A percentile compares a stretch with the other conserved stretches of the same genome.
These are phyloP conservation scores for Micromonas pusilla DNA, from an alignment of 139 green algal species.

Conservation along the genomic window DNA sequence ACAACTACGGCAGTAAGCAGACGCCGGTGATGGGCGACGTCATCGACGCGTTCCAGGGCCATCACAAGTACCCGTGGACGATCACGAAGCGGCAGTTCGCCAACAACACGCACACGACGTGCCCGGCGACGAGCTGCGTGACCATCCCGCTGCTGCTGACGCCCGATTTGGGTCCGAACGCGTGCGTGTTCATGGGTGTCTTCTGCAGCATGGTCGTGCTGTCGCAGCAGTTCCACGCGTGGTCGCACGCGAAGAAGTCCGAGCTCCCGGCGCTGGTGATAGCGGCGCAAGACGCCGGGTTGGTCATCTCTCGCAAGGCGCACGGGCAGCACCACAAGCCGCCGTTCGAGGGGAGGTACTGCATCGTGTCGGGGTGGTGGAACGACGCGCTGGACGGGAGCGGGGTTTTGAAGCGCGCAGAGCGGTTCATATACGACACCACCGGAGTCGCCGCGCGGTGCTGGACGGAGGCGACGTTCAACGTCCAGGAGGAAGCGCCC, in stretches of 20 bases:
- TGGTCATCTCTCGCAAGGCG: slow-evolving; percentile 68
- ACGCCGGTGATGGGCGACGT: slow-evolving; percentile 79
- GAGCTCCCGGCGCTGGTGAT: slow-evolving; percentile 63
- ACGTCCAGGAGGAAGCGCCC: slow-evolving; percentile 28
- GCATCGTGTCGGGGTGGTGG: slow-evolving; percentile 87
- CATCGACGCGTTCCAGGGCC: slow-evolving; percentile 85
- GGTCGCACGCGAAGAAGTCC: slow-evolving; percentile 81
- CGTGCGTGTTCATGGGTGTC: slow-evolving; percentile 57
- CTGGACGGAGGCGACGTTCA: slow-evolving; percentile 61
- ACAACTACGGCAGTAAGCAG: slow-evolving; percentile 85
- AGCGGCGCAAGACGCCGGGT: slow-evolving; percentile 65
- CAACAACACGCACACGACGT: slow-evolving; percentile 68
- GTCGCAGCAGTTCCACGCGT: slow-evolving; percentile 95
- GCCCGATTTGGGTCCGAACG: slow-evolving; percentile 27
- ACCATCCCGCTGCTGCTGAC: slow-evolving; percentile 38
- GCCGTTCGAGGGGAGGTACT: slow-evolving; percentile 95
- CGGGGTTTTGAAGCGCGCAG: slow-evolving; percentile 57
- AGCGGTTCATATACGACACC: slow-evolving; percentile 48
- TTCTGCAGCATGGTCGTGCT: slow-evolving; percentile 76
- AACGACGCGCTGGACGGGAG: slow-evolving; percentile 75
- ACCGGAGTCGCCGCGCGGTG: slow-evolving; percentile 83
- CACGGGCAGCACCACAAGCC: slow-evolving; percentile 88
- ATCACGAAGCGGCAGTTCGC: slow-evolving; percentile 63
- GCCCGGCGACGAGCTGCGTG: slow-evolving; percentile 31
- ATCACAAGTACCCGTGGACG: slow-evolving; percentile 93